A percentile compares a stretch with the other conserved stretches of the same genome.
These are phyloP conservation scores for Sophora flavescens DNA, from an alignment of 306 rosid species.

Conservation along the genomic window DNA sequence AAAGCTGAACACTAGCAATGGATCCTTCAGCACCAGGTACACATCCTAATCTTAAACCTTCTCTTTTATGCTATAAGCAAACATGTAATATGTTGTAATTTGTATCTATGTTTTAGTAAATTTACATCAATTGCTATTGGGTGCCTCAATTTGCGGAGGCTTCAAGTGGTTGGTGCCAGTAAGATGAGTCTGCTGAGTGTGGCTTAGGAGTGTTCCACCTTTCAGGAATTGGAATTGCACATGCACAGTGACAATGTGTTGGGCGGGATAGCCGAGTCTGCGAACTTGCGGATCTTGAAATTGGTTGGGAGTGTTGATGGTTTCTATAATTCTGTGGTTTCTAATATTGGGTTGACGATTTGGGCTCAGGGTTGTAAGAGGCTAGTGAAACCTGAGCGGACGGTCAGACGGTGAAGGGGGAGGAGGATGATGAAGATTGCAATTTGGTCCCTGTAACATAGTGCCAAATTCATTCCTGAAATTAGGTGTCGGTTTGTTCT, in stretches of 20 bases:
- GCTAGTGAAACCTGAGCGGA: conserved; percentile 84
- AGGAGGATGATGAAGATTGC: too few relatives aligned
- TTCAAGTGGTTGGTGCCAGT: conserved; percentile 71
- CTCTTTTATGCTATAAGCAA: too few relatives aligned
- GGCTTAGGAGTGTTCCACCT: conserved; percentile 82
- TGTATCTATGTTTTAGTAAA: too few relatives aligned
- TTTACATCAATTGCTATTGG: conserved; percentile 76
- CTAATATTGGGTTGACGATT: conserved; percentile 92
- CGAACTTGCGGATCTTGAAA: conserved; percentile 80
- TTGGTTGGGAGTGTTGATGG: conserved; percentile 77
- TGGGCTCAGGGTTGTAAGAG: conserved; percentile 92
- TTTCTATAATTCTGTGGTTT: conserved; percentile 70
- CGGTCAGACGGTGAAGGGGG: too few relatives aligned
- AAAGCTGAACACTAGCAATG: too few relatives aligned
- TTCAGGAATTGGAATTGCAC: conserved; percentile 86
- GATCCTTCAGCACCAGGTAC: too few relatives aligned
- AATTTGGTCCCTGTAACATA: too few relatives aligned
- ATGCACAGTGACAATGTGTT: conserved; percentile 73
- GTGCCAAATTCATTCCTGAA: too few relatives aligned
- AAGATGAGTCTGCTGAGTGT: conserved; percentile 78
- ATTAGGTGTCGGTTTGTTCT: too few relatives aligned
- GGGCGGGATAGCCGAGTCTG: conserved; percentile 83
- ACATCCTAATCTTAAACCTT: too few relatives aligned
- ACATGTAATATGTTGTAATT: too few relatives aligned
- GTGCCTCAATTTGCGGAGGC: conserved; percentile 82